These are phyloP conservation scores for Wickerhamiella galacta DNA, from an alignment of 805 yeast species.

Conservation along the genomic window DNA sequence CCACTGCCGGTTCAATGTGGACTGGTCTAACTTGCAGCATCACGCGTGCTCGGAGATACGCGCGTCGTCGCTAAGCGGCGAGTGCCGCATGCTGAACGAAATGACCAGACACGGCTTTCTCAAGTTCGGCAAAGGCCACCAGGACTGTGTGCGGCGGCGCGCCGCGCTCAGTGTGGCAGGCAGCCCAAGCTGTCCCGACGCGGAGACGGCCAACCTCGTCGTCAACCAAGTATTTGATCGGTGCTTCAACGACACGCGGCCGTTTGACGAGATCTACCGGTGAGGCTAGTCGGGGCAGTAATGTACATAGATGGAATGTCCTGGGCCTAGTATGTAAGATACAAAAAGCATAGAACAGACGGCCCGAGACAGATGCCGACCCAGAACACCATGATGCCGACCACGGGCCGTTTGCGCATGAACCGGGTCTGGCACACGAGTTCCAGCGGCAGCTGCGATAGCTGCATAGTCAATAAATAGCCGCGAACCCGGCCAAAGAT, in stretches of 20 bases:
- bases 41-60: constrained; percentile 96
- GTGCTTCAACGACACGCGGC: constrained; percentile 89
- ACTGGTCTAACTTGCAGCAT: constrained; percentile 70
- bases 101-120: constrained; percentile 37
- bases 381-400: constrained; percentile 84
- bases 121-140: constrained; percentile 65
- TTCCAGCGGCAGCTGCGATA: constrained; percentile 75
- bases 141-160: constrained; percentile 75
- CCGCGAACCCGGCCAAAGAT: constrained; percentile 68
- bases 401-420: constrained; percentile 35
- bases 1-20: constrained; percentile 70
- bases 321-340: constrained; percentile 60
- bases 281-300: constrained; percentile 21
- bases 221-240: constrained; percentile 84
- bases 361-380: constrained; percentile 83
- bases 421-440: constrained; percentile 42
- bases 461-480: constrained; percentile 62
- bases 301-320: background rate
- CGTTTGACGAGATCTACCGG: constrained; percentile 81
- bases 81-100: constrained; percentile 81
- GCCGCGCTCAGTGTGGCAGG: constrained; percentile 73
- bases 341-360: constrained; percentile 67
- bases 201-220: constrained; percentile 56
- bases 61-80: constrained; percentile 86
- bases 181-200: constrained; percentile 64